These are phyloP conservation scores for Aspergillus novofumigatus DNA, from an alignment of 2,329 filamentous ascomycete genomes.

Conservation along the genomic window DNA sequence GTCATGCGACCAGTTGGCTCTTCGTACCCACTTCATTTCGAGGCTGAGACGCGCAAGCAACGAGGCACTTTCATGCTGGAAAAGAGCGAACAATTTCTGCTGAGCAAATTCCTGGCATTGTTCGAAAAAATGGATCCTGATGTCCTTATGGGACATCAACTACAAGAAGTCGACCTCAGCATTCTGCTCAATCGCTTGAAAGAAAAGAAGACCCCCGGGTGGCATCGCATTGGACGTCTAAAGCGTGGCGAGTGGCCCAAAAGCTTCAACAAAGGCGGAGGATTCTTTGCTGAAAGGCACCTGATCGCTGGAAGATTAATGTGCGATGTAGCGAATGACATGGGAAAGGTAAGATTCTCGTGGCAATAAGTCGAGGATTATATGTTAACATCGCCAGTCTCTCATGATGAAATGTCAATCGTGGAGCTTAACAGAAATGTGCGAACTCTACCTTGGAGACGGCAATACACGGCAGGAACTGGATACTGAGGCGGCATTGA, in stretches of 20 bases:
- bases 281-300: slow-evolving; percentile 89
- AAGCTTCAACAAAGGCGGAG: slow-evolving; percentile 77
- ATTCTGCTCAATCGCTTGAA: slow-evolving; percentile 80
- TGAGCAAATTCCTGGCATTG: slow-evolving; percentile 85
- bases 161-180: slow-evolving; percentile 97
- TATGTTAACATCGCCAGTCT: slow-evolving; percentile 49
- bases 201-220: slow-evolving; percentile 87
- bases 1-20: slow-evolving; percentile 75
- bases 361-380: not conserved
- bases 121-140: slow-evolving; percentile 87
- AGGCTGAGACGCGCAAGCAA: slow-evolving; percentile 68
- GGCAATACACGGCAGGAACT: slow-evolving; percentile 73
- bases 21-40: slow-evolving; percentile 81
- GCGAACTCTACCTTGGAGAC: slow-evolving; percentile 75
- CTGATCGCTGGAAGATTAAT: slow-evolving; percentile 83
- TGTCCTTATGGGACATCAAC: slow-evolving; percentile 85
- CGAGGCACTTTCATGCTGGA: slow-evolving; percentile 74
- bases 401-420: slow-evolving; percentile 96
- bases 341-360: slow-evolving; percentile 62
- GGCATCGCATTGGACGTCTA: slow-evolving; percentile 87
- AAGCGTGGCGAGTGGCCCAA: slow-evolving; percentile 82
- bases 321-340: slow-evolving; percentile 92
- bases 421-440: slow-evolving; percentile 98
- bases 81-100: slow-evolving; percentile 77
- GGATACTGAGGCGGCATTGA: slow-evolving; percentile 81